Evolutionary conservation across 2,329 filamentous ascomycete species (phyloP).

Genomic region (Pestalotiopsis sp.): DNA sequence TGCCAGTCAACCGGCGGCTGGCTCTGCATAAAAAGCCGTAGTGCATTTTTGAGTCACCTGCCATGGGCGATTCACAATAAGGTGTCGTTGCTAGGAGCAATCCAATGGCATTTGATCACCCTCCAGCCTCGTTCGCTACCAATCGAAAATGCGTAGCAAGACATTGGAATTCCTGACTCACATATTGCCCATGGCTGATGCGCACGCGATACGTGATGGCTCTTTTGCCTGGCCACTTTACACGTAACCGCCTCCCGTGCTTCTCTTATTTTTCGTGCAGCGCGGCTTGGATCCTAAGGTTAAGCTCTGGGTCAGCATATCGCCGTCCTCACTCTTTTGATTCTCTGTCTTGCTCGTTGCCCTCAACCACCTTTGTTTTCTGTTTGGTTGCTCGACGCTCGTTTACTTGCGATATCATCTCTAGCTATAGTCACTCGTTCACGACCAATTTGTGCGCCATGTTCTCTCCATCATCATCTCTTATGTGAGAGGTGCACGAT

Average conservation of each 20-base stretch:
- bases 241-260: not conserved
- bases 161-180: slow-evolving; percentile 13
- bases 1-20: not conserved
- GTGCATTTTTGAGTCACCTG: not conserved
- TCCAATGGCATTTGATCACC: slow-evolving; percentile 12
- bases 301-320: slow-evolving; percentile 4
- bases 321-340: not conserved
- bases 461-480: not conserved
- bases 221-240: not conserved
- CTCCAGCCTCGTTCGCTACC: slow-evolving; percentile 3
- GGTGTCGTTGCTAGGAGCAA: not conserved
- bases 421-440: slow-evolving; percentile 7
- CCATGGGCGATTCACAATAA: not conserved
- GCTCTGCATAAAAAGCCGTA: not conserved
- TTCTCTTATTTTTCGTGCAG: not conserved
- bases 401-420: not conserved
- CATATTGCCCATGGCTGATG: not conserved
- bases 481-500: not conserved
- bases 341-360: slow-evolving; percentile 1
- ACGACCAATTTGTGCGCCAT: not conserved
- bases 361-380: slow-evolving; percentile 7
- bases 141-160: slow-evolving; percentile 5
- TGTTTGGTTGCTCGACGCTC: not conserved
- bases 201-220: not conserved
- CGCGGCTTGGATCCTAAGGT: slow-evolving; percentile 4